phyloP scores from a whole-genome alignment of 2,329 filamentous ascomycete genomes.

The Corniculantispora saksenae region DNA sequence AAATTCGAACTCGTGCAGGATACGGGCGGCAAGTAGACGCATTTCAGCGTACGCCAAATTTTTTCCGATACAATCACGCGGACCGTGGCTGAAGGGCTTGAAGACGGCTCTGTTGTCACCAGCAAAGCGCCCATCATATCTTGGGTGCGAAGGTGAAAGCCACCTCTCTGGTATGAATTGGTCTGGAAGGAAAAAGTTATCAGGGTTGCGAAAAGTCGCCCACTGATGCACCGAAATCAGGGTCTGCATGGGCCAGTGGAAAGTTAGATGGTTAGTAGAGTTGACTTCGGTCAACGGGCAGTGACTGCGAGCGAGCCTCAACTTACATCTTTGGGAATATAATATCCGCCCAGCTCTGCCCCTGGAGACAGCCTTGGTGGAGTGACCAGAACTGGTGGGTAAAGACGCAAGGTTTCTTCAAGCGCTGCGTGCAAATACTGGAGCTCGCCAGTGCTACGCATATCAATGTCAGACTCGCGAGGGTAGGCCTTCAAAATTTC shows the following conservation, averaged over 20 bases:
- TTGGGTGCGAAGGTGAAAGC: constrained; percentile 26
- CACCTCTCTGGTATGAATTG: constrained; percentile 52
- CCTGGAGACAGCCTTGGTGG: constrained; percentile 34
- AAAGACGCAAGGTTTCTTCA: constrained; percentile 45
- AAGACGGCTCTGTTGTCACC: constrained; percentile 39
- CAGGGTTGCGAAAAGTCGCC: constrained; percentile 44
- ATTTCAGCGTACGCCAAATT: constrained; percentile 49
- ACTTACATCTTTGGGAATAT: constrained; percentile 38
- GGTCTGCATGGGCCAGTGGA: constrained; percentile 33
- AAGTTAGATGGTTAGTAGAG: background rate
- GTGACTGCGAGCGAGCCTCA: background rate
- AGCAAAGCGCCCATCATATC: constrained; percentile 39
- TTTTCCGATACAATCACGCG: constrained; percentile 43
- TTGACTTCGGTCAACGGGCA: background rate
- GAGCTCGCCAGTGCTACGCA: constrained; percentile 31
- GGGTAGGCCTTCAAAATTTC: constrained; percentile 39
- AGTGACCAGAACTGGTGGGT: constrained; percentile 34
- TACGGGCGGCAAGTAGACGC: constrained; percentile 45
- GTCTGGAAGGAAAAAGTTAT: constrained; percentile 47
- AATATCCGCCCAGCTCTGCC: constrained; percentile 33
- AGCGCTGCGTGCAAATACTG: constrained; percentile 42
- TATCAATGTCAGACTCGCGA: constrained; percentile 38
- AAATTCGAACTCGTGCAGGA: constrained; percentile 50
- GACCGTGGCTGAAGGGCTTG: constrained; percentile 41
- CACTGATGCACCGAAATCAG: constrained; percentile 45